Percentiles rank a stretch among this genome's conserved stretches.
Conservation (phyloP, 2,329 filamentous ascomycete species). For the Pyrenophora graminea region DNA sequence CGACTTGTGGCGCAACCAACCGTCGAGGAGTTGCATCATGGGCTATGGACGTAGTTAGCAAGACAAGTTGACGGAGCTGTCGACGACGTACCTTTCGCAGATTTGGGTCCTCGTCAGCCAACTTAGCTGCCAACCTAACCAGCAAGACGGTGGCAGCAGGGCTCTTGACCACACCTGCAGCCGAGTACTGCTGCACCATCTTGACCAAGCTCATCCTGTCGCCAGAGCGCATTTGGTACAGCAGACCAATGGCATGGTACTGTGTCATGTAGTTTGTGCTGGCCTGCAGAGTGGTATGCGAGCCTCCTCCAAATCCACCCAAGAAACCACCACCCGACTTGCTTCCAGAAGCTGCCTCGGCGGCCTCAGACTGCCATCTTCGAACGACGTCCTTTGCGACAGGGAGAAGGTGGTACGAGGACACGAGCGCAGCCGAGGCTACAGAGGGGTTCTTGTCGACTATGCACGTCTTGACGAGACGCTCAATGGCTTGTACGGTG, state of each 20-base stretch:
- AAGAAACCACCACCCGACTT: slow-evolving; percentile 91
- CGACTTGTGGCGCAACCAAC: slow-evolving; percentile 97
- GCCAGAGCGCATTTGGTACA: slow-evolving; percentile 97
- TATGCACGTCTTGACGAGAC: slow-evolving; percentile 98
- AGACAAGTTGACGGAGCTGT: no score
- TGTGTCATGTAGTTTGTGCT: slow-evolving; percentile 94
- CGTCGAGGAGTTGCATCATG: slow-evolving; percentile 96
- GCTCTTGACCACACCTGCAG: slow-evolving; percentile 89
- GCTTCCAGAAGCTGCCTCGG: slow-evolving; percentile 87
- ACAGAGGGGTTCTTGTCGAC: slow-evolving; percentile 99
- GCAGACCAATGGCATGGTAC: slow-evolving; percentile 94
- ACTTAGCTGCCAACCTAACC: slow-evolving; percentile 86
- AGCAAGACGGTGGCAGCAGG: slow-evolving; percentile 91
- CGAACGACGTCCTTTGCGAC: slow-evolving; percentile 94
- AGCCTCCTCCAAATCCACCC: slow-evolving; percentile 84
- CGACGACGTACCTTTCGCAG: slow-evolving; percentile 64
- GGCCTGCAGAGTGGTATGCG: slow-evolving; percentile 70
- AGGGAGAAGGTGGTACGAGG: slow-evolving; percentile 95
- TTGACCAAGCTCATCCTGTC: slow-evolving; percentile 98
- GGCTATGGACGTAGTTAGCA: slow-evolving; percentile 53
- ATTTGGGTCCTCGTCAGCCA: slow-evolving; percentile 89
- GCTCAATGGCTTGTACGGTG: slow-evolving; percentile 96
- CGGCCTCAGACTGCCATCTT: slow-evolving; percentile 98
- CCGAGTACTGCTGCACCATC: slow-evolving; percentile 99
- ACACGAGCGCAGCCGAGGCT: slow-evolving; percentile 92